Conservation (phyloP, 2,329 filamentous ascomycete genomes). For the Sclerotinia subarctica region DNA sequence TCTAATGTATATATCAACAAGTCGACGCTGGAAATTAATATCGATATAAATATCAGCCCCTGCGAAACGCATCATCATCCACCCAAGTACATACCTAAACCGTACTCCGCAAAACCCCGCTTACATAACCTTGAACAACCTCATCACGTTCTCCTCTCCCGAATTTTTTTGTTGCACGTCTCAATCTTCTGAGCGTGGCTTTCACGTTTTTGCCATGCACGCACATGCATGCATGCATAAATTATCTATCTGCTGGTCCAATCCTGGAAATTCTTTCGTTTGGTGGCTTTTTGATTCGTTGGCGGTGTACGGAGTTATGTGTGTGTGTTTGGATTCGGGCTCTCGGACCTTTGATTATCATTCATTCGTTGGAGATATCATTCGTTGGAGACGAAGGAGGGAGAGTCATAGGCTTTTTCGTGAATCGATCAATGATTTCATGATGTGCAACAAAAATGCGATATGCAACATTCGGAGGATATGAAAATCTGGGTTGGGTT, state of each 20-base stretch:
- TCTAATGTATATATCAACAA: too few species aligned
- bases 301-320: neutral
- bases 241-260: neutral
- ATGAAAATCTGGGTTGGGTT: neutral
- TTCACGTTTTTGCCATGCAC: conserved; percentile 21
- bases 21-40: too few species aligned
- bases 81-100: too few species aligned
- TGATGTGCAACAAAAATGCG: conserved; percentile 20
- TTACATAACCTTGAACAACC: neutral
- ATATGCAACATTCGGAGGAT: conserved; percentile 13
- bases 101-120: neutral
- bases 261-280: neutral
- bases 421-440: too few species aligned
- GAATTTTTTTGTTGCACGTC: conserved; percentile 21
- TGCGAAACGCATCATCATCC: too few species aligned
- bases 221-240: neutral
- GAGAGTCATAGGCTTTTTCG: too few species aligned
- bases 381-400: too few species aligned
- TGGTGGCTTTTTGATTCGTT: neutral
- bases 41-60: too few species aligned
- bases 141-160: neutral
- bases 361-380: too few species aligned
- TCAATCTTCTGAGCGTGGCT: conserved; percentile 17
- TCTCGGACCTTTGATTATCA: neutral
- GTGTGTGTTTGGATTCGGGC: neutral